Percentiles rank a stretch among this genome's conserved stretches.
Conservation (phyloP, 2,329 filamentous ascomycete species). For the Fusarium falciforme region DNA sequence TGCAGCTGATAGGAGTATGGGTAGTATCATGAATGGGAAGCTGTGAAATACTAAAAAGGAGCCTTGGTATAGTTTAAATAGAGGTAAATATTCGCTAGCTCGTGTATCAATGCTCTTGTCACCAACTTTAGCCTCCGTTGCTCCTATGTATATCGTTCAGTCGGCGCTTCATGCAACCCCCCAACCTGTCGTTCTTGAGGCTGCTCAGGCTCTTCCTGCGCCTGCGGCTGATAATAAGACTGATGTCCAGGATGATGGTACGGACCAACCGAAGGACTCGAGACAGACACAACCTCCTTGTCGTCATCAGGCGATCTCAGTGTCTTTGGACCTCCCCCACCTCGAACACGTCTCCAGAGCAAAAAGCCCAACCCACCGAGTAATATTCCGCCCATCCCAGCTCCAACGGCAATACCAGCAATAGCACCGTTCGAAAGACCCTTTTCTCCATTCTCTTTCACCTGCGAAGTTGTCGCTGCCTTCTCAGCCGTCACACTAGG, state of each 20-base stretch:
- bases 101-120: background rate
- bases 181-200: background rate
- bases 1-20: constrained; percentile 6
- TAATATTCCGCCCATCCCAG: background rate
- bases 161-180: background rate
- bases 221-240: background rate
- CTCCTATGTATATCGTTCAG: background rate
- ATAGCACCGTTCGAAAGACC: background rate
- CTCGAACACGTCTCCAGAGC: background rate
- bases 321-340: no score
- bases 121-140: background rate
- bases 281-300: background rate
- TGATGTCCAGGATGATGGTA: background rate
- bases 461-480: background rate
- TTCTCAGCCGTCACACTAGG: background rate
- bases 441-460: background rate
- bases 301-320: background rate
- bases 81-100: background rate
- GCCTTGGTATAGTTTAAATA: background rate
- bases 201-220: background rate
- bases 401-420: constrained; percentile 1
- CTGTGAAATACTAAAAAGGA: background rate
- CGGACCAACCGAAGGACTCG: background rate
- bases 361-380: background rate
- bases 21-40: background rate